Evolutionary conservation across 169 alveolate species (phyloP).

Genomic region (Eimeria falciformis): DNA sequence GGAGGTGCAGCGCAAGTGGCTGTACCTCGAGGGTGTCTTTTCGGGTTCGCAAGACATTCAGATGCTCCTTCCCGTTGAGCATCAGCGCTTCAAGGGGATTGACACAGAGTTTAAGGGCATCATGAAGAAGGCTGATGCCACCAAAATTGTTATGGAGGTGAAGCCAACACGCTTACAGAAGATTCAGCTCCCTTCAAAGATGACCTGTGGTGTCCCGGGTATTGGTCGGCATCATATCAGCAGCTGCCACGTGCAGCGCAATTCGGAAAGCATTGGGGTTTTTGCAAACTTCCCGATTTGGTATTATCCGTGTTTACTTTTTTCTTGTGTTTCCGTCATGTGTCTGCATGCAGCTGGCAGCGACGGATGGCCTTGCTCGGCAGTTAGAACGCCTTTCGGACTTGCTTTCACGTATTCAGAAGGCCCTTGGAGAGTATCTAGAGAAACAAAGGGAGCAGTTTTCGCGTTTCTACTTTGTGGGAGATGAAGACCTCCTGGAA

Average conservation of each 20-base stretch:
- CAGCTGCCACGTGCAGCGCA: neutral
- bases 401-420: slow-evolving; percentile 94
- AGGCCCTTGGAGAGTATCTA: slow-evolving; percentile 96
- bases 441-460: slow-evolving; percentile 98
- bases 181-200: neutral
- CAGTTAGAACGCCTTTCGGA: slow-evolving; percentile 95
- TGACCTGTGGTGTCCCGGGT: neutral
- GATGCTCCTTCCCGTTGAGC: slow-evolving; percentile 95
- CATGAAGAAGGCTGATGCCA: slow-evolving; percentile 92
- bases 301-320: neutral
- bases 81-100: slow-evolving; percentile 94
- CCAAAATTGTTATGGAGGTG: slow-evolving; percentile 75
- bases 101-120: slow-evolving; percentile 94
- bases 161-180: neutral
- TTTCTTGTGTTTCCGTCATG: neutral
- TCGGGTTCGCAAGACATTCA: slow-evolving; percentile 97
- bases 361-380: slow-evolving; percentile 93
- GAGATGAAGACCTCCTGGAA: slow-evolving; percentile 98
- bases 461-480: slow-evolving; percentile 99
- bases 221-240: no score
- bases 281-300: neutral
- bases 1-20: slow-evolving; percentile 98
- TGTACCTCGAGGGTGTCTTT: slow-evolving; percentile 98
- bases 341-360: slow-evolving; percentile 74
- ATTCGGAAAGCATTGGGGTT: neutral